phyloP scores from a whole-genome alignment of 306 rosid genomes.

The Quercus dentata region DNA sequence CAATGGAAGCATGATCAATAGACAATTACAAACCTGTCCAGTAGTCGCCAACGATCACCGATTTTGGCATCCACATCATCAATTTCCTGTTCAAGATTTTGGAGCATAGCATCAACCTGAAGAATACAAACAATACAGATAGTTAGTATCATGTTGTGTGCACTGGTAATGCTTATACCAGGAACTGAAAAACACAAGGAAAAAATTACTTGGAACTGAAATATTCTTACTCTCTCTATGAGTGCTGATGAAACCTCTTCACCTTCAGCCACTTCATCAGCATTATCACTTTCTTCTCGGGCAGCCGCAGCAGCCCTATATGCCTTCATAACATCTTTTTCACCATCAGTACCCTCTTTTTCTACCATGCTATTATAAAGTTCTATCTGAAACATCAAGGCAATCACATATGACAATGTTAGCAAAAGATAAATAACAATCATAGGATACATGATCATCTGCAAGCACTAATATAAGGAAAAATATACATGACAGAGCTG shows the following conservation, averaged over 20 bases:
- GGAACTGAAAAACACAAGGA: background rate
- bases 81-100: constrained; percentile 92
- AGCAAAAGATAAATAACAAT: background rate
- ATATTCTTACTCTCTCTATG: constrained; percentile 56
- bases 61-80: constrained; percentile 94
- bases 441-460: background rate
- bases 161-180: background rate
- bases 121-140: constrained; percentile 6
- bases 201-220: constrained; percentile 4
- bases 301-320: constrained; percentile 94
- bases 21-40: constrained; percentile 66
- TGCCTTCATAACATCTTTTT: constrained; percentile 70
- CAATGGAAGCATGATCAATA: background rate
- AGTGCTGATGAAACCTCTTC: constrained; percentile 84
- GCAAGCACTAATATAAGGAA: background rate
- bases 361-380: constrained; percentile 87
- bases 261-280: constrained; percentile 43
- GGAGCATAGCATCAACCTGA: constrained; percentile 95
- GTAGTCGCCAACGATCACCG: constrained; percentile 78
- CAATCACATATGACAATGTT: background rate
- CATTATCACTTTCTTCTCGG: constrained; percentile 57
- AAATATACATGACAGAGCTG: background rate
- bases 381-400: constrained; percentile 61
- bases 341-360: constrained; percentile 64
- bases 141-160: background rate